A percentile compares a stretch with the other conserved stretches of the same genome.
Conservation (phyloP, 2,329 filamentous ascomycete species). For the Cladosporium sp. region DNA sequence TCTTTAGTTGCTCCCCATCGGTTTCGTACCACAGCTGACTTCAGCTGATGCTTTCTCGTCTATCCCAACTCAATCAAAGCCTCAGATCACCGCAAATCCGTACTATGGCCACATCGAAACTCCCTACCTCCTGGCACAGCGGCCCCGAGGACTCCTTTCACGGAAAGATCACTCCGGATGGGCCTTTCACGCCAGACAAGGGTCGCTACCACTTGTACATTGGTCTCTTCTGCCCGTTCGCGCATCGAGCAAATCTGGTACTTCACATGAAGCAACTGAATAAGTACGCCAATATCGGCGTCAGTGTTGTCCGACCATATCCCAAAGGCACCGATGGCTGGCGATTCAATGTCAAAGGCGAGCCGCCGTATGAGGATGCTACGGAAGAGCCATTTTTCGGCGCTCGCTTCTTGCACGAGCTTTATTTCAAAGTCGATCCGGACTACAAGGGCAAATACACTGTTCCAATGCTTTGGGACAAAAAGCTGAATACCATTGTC, state of each 20-base stretch:
- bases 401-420: slow-evolving; percentile 55
- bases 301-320: slow-evolving; percentile 61
- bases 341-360: slow-evolving; percentile 50
- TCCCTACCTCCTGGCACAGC: slow-evolving; percentile 27
- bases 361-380: slow-evolving; percentile 46
- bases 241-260: slow-evolving; percentile 56
- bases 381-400: slow-evolving; percentile 58
- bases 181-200: slow-evolving; percentile 48
- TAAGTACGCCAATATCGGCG: slow-evolving; percentile 43
- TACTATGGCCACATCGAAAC: slow-evolving; percentile 7
- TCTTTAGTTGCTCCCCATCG: too few species aligned
- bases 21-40: too few species aligned
- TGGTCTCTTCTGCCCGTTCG: slow-evolving; percentile 62
- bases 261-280: slow-evolving; percentile 56
- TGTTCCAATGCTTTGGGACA: slow-evolving; percentile 61
- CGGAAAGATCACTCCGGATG: slow-evolving; percentile 44
- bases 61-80: not conserved
- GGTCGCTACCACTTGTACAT: slow-evolving; percentile 55
- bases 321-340: slow-evolving; percentile 66
- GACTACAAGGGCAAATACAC: slow-evolving; percentile 59
- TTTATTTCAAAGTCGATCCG: slow-evolving; percentile 60
- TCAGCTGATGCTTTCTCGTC: slow-evolving; percentile 1
- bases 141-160: slow-evolving; percentile 47
- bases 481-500: slow-evolving; percentile 51
- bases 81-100: not conserved